Evolutionary conservation across 495 filamentous ascomycete species (phyloP).

Genomic region (Penicillium cosmopolitanum): DNA sequence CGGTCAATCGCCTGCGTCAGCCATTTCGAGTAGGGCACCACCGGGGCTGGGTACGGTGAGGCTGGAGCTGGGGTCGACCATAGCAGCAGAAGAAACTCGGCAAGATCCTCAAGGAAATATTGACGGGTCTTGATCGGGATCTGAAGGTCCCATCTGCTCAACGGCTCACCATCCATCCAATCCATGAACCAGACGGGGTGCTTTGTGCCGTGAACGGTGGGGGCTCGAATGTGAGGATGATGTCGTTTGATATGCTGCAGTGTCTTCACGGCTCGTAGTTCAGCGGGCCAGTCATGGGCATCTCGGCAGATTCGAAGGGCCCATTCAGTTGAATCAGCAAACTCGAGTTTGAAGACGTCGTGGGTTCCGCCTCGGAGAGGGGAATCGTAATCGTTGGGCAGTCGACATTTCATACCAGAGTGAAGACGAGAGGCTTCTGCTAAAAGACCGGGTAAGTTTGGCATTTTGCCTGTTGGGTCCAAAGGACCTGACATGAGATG

Average conservation of each 20-base stretch:
- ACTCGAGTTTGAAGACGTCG: constrained; percentile 3
- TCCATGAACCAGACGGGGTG: constrained; percentile 2
- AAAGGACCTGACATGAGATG: too few species aligned
- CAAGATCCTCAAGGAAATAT: neutral
- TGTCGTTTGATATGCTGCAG: constrained; percentile 1
- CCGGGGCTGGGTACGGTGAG: neutral
- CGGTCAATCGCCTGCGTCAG: neutral
- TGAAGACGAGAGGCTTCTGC: constrained; percentile 7
- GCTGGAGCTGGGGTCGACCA: neutral
- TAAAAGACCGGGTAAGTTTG: neutral
- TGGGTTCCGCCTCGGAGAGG: neutral
- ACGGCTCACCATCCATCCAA: neutral
- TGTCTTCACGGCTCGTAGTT: neutral
- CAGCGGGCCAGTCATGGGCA: neutral
- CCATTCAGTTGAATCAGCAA: neutral
- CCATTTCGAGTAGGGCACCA: neutral
- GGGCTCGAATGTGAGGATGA: neutral
- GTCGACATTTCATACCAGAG: neutral
- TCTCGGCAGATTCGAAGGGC: constrained; percentile 3
- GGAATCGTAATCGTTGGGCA: neutral
- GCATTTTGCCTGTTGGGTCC: neutral
- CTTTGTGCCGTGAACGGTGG: constrained; percentile 1
- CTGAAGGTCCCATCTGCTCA: neutral
- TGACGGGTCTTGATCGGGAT: neutral
- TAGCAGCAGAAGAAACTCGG: constrained; percentile 2